Base-by-base conservation (phyloP, 2,329 filamentous ascomycete genomes). In the Lecanicillium sp. region DNA sequence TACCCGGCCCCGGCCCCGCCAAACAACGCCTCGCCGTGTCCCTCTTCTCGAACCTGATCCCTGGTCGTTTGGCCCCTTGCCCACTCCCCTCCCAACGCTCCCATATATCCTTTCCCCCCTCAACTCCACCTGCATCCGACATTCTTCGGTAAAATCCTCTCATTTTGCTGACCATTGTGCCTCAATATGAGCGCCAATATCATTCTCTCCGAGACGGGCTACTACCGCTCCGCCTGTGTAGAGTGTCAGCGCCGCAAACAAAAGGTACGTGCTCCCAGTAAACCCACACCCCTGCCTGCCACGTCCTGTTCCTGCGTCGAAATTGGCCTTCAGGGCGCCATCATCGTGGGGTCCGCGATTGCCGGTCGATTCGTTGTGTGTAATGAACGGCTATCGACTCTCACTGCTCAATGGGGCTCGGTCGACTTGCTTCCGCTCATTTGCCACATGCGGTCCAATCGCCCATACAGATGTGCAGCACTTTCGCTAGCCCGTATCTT, bases 181-280 rank as follows among this genome's bases (percentile, higher is more conserved):
- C 15, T 18, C 19, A 35, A 12, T 19, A 43, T 43, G 41, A 43
- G 41, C 29, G 34, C 41, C 29, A 43, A 43, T 30, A 43, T 34
- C 29, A 31, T 43, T 25, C 36, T 40, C 5, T 36, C 20, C 36
- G 41, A 43, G 30, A 43, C 41, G 29, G 36, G 43, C 11, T 47
- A 52, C 38, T 48, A 54, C 42, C 55, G 56, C 37, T 52, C 55
- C 13, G 63, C 66, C 37, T 69, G 66, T 51, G 63, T 60, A 25
- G 65, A 68, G 49, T 69, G 59, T 36, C 57, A 62, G 45, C 57
- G 59, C 29, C 51, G 60, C 37, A 62, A 62, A 48, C 60, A 62
- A 50, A 62, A 62, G 51, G 59, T 57, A 43, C 11, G 53, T 46
- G 36, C 33, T 33, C 29, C 37, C 22, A 20, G 27, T 7, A 22